These are phyloP conservation scores for Rhynchosporium secalis DNA, from an alignment of 2,329 filamentous ascomycete genomes.

Conservation along the genomic window DNA sequence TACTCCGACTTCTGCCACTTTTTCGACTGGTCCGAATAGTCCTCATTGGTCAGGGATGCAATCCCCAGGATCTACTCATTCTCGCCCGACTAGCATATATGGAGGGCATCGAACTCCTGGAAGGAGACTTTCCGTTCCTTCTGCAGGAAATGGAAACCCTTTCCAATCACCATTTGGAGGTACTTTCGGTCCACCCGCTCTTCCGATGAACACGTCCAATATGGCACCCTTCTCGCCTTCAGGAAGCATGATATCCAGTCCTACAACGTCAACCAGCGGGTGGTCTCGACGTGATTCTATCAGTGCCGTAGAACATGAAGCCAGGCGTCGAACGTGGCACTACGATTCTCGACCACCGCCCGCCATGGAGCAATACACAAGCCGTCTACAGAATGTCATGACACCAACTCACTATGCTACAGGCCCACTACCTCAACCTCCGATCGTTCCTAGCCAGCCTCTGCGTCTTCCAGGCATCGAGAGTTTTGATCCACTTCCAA, in stretches of 20 bases:
- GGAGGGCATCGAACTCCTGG: constrained; percentile 63
- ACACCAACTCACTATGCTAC: constrained; percentile 61
- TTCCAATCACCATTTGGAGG: constrained; percentile 66
- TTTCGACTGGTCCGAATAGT: constrained; percentile 74
- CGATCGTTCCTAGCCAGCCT: constrained; percentile 36
- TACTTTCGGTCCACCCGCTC: constrained; percentile 57
- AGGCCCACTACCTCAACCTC: constrained; percentile 31
- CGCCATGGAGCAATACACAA: constrained; percentile 48
- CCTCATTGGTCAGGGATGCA: constrained; percentile 70
- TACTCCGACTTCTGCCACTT: constrained; percentile 82
- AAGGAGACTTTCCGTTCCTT: constrained; percentile 80
- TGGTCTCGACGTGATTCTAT: constrained; percentile 67
- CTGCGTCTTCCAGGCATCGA: constrained; percentile 81
- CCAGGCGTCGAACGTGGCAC: constrained; percentile 87
- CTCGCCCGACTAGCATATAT: constrained; percentile 73
- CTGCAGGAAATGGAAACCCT: constrained; percentile 68
- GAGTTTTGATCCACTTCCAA: constrained; percentile 78
- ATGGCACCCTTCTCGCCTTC: constrained; percentile 54
- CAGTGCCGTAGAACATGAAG: constrained; percentile 68
- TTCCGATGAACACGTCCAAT: constrained; percentile 56
- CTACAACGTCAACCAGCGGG: constrained; percentile 56
- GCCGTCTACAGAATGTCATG: constrained; percentile 73
- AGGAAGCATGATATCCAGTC: constrained; percentile 65
- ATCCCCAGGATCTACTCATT: constrained; percentile 71
- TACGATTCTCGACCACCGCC: constrained; percentile 65